These are phyloP conservation scores for Wallacemonas sp. DNA, from an alignment of 208 protist species.

Conservation along the genomic window DNA sequence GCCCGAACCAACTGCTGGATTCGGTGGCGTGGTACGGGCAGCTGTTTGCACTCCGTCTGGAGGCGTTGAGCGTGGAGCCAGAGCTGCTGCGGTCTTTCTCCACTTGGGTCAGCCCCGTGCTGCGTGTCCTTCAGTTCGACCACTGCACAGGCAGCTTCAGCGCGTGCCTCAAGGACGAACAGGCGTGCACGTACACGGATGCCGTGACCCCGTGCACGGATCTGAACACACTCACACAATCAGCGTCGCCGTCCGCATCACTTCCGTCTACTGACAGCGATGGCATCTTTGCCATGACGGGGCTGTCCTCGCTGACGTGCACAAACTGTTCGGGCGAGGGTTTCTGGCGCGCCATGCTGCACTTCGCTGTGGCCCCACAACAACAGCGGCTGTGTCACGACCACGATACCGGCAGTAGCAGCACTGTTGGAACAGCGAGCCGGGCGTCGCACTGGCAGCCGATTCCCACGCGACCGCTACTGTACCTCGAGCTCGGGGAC, in stretches of 20 bases:
- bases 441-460: no score
- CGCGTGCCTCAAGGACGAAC: not conserved
- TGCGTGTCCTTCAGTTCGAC: slow-evolving; percentile 13
- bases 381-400: no score
- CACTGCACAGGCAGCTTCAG: slow-evolving; percentile 10
- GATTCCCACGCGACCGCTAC: slow-evolving; percentile 1
- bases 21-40: not conserved
- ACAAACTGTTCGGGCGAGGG: slow-evolving; percentile 16
- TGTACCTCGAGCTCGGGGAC: not conserved
- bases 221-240: no score
- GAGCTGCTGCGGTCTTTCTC: not conserved
- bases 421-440: no score
- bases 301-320: slow-evolving; percentile 7
- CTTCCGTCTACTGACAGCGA: no score
- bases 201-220: no score
- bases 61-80: not conserved
- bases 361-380: not conserved
- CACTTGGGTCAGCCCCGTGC: not conserved
- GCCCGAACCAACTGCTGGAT: not conserved
- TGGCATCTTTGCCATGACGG: not conserved
- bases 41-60: slow-evolving; percentile 1
- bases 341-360: slow-evolving; percentile 10
- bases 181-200: not conserved
- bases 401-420: no score
- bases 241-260: no score